phyloP scores from a whole-genome alignment of 257 asterid genomes.

The Ilex asprella region DNA sequence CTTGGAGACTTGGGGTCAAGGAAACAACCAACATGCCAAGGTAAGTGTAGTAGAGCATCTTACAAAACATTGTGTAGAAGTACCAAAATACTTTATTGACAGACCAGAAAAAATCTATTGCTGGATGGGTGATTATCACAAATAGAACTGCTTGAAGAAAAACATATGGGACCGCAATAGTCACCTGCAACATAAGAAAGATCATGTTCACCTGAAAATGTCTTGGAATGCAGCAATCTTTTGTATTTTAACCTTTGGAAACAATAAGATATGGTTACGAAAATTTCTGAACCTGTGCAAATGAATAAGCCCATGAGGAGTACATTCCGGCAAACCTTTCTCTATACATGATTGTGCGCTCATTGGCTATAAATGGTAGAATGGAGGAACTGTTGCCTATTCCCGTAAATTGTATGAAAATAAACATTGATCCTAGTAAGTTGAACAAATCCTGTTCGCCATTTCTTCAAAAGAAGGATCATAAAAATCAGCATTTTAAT shows the following conservation, averaged over 20 bases:
- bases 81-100: constrained; percentile 8
- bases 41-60: constrained; percentile 4
- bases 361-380: background rate
- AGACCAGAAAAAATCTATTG: background rate
- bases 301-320: background rate
- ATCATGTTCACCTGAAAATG: no score
- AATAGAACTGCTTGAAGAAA: background rate
- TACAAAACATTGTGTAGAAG: constrained; percentile 1
- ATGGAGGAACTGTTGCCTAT: background rate
- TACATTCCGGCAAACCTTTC: constrained; percentile 1
- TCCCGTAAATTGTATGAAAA: background rate
- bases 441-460: background rate
- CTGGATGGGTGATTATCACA: constrained; percentile 2
- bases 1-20: constrained; percentile 4
- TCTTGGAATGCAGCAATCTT: no score
- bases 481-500: no score
- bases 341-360: background rate
- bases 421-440: background rate
- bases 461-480: background rate
- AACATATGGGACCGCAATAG: constrained; percentile 1
- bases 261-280: no score
- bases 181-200: background rate
- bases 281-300: background rate
- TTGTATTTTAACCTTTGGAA: no score
- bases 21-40: constrained; percentile 7